Base-by-base conservation (phyloP, 768 basidiomycete species). In the Lentinula sp. region DNA sequence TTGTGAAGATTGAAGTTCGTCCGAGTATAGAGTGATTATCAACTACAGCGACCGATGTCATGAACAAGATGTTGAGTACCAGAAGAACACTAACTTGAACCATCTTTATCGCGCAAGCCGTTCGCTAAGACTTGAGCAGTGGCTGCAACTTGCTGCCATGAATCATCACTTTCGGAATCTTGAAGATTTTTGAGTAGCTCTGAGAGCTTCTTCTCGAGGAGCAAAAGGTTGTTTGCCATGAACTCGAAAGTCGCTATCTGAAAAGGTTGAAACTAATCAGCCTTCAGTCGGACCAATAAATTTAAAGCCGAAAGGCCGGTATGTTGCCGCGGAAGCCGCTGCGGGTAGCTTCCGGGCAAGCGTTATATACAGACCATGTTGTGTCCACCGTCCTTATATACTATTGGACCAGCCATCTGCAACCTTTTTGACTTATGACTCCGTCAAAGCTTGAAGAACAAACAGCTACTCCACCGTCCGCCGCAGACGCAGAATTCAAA, bases 21-120 rank as follows among this genome's bases (percentile, higher is more conserved):
- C 91, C 92, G 33, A 93, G 79, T 55, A 78, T 69, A 10, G 88
- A 83, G 71, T 90, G 91, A 63, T 85, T 81, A 69, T 92, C 90
- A 64, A 81, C 88, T 89, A 69, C 54, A 60, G 63, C 57, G 65
- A 63, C 60, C 61, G 43, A 64, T 65, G 63, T 64, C 23, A 63
- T 50, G 55, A 18, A 20, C 37, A 62, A 64, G 49, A 60, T n/a
- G 39, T 48, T 60, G 12, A 55, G 41, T 50, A 49, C 52, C 49
- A 28, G 13, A 63, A 23, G 53, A 39, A 49, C 33, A 56, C 77
- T 50, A 59, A 85, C 87, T 80, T 71, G 77, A 63, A 36, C 75
- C 75, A 67, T 85, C 81, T 69, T 78, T 82, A 57, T 79, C 72
- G 48, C 89, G 80, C 56, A 92, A 75, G 61, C 75, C 74, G 71